Evolutionary conservation across 805 yeast species (phyloP), one percentile per base, ranked within the genome.

Genomic region (Lipomyces starkeyi): DNA sequence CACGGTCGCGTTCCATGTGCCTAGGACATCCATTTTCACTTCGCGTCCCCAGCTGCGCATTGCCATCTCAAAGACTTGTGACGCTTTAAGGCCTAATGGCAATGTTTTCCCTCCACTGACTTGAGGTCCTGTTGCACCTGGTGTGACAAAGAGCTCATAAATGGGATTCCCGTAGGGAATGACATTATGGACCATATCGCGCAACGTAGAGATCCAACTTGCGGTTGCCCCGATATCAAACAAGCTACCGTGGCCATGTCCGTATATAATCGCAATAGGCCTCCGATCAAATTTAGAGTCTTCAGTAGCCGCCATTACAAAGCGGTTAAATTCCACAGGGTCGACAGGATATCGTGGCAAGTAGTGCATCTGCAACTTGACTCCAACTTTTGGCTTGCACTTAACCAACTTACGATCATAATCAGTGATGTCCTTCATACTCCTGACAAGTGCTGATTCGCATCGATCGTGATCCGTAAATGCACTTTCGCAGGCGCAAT

Each of bases 1-100:
- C 32, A 68, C 67, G 32, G 72, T 65, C 53, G 67, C 67, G 63
- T 69, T 69, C 72, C 72, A 69, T 25, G 68, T 67, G 7, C 72
- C 72, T 9, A 69, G 20, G 22, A 68, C 64, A 25, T 62, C 66
- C 27, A 69, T 25, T 4, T 58, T 58, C 11, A n/a, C 59, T 2
- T 22, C 27, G 8, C n/a, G n/a, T 6, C 52, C 59, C 37, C 43
- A 25, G 17, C 14, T 61, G n/a, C 62, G 53, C 63, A 69, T 58
- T 17, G 20, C 40, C 13, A 34, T 13, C 40, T 69, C 72, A 54
- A 67, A 69, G 34, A 29, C n/a, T 54, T 59, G 63, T 58, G 66
- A 22, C n/a, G 67, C 58, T 35, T 60, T 58, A 14, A 61, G 14
- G 9, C 68, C 71, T 20, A 22, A 32, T 29, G 49, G 8, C 37